A percentile compares a stretch with the other conserved stretches of the same genome.
Conservation (phyloP, 495 filamentous ascomycete genomes). For the Echria macrotheca region DNA sequence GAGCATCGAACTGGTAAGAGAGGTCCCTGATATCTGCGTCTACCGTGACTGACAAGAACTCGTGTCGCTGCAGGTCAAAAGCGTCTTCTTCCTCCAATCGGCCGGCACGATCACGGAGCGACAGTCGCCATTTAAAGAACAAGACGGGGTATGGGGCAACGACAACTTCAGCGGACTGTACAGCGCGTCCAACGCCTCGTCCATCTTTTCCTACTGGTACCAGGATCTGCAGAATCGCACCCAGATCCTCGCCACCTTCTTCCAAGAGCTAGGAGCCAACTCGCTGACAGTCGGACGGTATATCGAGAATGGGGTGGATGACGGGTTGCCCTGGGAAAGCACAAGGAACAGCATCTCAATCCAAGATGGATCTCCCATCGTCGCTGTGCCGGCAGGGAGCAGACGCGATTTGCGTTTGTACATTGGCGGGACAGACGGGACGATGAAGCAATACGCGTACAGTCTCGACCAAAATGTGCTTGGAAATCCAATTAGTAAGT, state of each 20-base stretch:
- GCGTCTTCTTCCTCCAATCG: conserved; percentile 4
- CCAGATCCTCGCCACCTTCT: conserved; percentile 13
- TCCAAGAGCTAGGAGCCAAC: conserved; percentile 12
- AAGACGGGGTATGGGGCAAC: conserved; percentile 2
- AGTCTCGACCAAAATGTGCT: conserved; percentile 7
- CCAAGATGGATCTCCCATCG: conserved; percentile 12
- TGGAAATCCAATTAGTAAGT: neutral
- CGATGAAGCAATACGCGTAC: conserved; percentile 8
- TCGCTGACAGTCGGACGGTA: conserved; percentile 6
- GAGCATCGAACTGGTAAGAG: conserved; percentile 6
- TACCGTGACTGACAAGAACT: neutral
- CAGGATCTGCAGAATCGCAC: neutral
- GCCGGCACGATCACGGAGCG: conserved; percentile 6
- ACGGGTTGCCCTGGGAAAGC: conserved; percentile 2
- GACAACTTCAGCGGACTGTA: conserved; percentile 12
- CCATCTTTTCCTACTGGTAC: conserved; percentile 15
- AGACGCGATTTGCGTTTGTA: conserved; percentile 11
- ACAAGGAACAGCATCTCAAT: conserved; percentile 6
- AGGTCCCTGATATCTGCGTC: neutral
- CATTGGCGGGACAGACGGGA: conserved; percentile 8
- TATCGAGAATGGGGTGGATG: neutral
- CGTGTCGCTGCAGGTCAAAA: conserved; percentile 7
- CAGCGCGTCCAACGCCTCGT: conserved; percentile 6
- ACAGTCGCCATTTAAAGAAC: conserved; percentile 12
- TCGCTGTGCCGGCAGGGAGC: conserved; percentile 4